Conservation (phyloP, 1,284 basidiomycete species). For the Ceratobasidium sp. region DNA sequence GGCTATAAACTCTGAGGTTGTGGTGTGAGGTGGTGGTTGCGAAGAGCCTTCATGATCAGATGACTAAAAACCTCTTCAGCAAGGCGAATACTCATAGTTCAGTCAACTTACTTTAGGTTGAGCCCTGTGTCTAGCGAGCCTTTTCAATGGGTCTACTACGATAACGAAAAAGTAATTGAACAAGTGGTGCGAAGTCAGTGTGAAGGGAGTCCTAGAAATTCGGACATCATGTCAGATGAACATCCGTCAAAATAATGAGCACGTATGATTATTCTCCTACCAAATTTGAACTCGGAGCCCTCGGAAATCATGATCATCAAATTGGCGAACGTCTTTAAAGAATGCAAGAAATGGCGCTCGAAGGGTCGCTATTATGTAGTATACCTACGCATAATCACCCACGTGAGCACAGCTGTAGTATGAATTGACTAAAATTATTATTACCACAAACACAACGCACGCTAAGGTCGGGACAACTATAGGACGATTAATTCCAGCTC, state of each 20-base stretch:
- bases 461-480: conserved; percentile 20
- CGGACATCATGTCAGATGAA: not conserved
- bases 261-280: not conserved
- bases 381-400: not conserved
- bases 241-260: no score
- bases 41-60: not conserved
- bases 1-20: not conserved
- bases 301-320: conserved; percentile 26
- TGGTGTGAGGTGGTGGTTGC: not conserved
- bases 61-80: not conserved
- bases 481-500: not conserved
- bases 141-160: not conserved
- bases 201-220: conserved; percentile 31
- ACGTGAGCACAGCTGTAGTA: not conserved
- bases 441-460: not conserved
- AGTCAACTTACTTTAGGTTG: not conserved
- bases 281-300: conserved; percentile 31
- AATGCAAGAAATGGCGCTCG: conserved; percentile 16
- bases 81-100: not conserved
- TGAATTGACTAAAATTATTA: not conserved
- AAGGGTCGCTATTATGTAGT: conserved; percentile 27
- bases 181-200: conserved; percentile 11
- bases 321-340: conserved; percentile 5
- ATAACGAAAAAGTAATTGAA: conserved; percentile 20
- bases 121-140: not conserved